Evolutionary conservation across 805 yeast species (phyloP).

Genomic region (Candida golubevii): DNA sequence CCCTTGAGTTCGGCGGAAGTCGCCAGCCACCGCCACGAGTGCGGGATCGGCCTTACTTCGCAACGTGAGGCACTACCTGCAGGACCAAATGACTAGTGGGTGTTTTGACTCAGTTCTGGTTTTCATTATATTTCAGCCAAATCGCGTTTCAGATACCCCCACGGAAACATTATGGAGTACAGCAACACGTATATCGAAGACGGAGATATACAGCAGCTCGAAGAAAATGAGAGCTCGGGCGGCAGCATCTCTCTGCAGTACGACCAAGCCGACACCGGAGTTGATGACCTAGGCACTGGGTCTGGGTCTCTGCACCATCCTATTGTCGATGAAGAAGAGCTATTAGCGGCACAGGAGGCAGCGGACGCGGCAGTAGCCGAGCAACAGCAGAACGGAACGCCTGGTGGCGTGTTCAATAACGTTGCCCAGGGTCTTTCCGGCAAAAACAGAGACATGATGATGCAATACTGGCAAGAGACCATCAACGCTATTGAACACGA

Average conservation of each 20-base stretch:
- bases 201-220: slow-evolving; percentile 20
- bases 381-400: slow-evolving; percentile 36
- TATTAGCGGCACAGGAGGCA: slow-evolving; percentile 43
- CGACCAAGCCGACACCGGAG: slow-evolving; percentile 6
- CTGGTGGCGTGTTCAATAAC: slow-evolving; percentile 71
- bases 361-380: slow-evolving; percentile 46
- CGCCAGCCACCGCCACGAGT: too few species aligned
- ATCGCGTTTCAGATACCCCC: too few species aligned
- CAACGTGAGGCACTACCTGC: too few species aligned
- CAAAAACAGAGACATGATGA: slow-evolving; percentile 76
- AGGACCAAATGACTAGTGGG: too few species aligned
- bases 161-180: slow-evolving; percentile 17
- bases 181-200: slow-evolving; percentile 29
- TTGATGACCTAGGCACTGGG: slow-evolving; percentile 5
- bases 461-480: slow-evolving; percentile 96
- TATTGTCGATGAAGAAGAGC: slow-evolving; percentile 38
- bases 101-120: too few species aligned
- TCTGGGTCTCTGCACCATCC: slow-evolving; percentile 8
- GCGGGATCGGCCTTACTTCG: too few species aligned
- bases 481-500: slow-evolving; percentile 87
- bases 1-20: too few species aligned
- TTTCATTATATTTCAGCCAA: too few species aligned
- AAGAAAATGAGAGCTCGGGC: slow-evolving; percentile 16
- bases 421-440: slow-evolving; percentile 63
- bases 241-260: slow-evolving; percentile 18